Conservation (phyloP, 2,329 filamentous ascomycete genomes). For the Penicillium sp. region DNA sequence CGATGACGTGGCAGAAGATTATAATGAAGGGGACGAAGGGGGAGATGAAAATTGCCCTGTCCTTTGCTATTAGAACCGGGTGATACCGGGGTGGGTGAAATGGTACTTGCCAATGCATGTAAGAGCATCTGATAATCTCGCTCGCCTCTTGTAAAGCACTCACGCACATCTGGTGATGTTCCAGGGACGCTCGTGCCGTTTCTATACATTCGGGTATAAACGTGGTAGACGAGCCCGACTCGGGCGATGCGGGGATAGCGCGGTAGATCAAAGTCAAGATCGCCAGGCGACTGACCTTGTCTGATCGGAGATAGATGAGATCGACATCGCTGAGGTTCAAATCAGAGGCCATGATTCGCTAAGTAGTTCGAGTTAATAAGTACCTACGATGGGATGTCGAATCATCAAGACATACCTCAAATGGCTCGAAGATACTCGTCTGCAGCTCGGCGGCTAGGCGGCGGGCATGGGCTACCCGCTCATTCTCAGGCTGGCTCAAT, state of each 20-base stretch:
- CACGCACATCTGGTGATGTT: constrained; percentile 32
- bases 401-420: constrained; percentile 20
- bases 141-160: constrained; percentile 24
- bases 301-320: constrained; percentile 27
- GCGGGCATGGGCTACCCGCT: constrained; percentile 27
- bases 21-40: constrained; percentile 51
- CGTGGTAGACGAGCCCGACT: constrained; percentile 20
- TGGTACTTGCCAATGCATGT: constrained; percentile 34
- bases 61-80: neutral
- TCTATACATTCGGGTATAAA: constrained; percentile 38
- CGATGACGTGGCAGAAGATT: constrained; percentile 48
- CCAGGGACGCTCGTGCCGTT: constrained; percentile 34
- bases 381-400: too few relatives aligned
- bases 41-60: constrained; percentile 40
- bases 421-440: constrained; percentile 26
- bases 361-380: neutral
- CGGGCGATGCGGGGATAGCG: constrained; percentile 33
- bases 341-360: constrained; percentile 9
- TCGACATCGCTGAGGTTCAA: constrained; percentile 25
- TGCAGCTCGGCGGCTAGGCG: constrained; percentile 30
- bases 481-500: constrained; percentile 25
- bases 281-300: constrained; percentile 35
- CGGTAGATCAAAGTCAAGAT: constrained; percentile 40
- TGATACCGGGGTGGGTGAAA: neutral
- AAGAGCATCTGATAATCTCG: constrained; percentile 29